Conservation (phyloP, 495 filamentous ascomycete species). For the Penicillium turbatum region DNA sequence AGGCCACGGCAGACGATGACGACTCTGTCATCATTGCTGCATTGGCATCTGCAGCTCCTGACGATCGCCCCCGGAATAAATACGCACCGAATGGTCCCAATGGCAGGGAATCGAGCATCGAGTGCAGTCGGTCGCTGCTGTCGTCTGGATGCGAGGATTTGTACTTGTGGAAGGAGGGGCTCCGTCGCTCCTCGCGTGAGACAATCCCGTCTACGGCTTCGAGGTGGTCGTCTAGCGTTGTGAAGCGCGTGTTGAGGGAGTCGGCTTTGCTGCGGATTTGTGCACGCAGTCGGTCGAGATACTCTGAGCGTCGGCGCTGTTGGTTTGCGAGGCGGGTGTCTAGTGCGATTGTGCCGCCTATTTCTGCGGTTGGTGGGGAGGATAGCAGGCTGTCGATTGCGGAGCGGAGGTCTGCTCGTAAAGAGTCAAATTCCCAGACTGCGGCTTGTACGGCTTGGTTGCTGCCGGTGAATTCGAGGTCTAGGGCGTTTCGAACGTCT, state of each 20-base stretch:
- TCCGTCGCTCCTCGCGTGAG: slow-evolving; percentile 21
- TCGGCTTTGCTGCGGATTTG: slow-evolving; percentile 39
- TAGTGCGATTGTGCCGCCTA: slow-evolving; percentile 16
- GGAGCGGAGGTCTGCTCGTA: slow-evolving; percentile 40
- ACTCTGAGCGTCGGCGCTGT: slow-evolving; percentile 32
- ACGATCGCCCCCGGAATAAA: slow-evolving; percentile 12
- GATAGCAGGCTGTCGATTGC: slow-evolving; percentile 37
- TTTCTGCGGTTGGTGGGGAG: slow-evolving; percentile 17
- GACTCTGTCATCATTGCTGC: background rate
- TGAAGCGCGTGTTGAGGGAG: slow-evolving; percentile 31
- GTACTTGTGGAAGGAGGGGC: background rate
- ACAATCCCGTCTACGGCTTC: slow-evolving; percentile 38
- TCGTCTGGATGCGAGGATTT: background rate
- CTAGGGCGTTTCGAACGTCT: slow-evolving; percentile 34
- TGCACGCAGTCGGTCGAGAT: slow-evolving; percentile 35
- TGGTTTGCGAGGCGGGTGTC: slow-evolving; percentile 35
- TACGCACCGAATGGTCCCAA: slow-evolving; percentile 10
- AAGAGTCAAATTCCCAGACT: slow-evolving; percentile 36
- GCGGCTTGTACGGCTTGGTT: slow-evolving; percentile 34
- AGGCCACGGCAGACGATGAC: slow-evolving; percentile 4
- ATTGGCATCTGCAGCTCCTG: slow-evolving; percentile 11
- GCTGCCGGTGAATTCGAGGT: slow-evolving; percentile 42
- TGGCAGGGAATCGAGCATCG: slow-evolving; percentile 17
- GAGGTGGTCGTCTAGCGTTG: slow-evolving; percentile 41
- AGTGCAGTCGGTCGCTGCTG: slow-evolving; percentile 1